These are phyloP conservation scores for Hordeum vulgare DNA, from an alignment of 176 grass and related monocot genomes.

Conservation along the genomic window MorexV3_pseudomolecules_assembly NC_058524.1:486706116-486706615, in stretches of 20 bases:
- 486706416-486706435: background rate
- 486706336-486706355: background rate
- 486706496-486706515: background rate
- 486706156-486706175: background rate
- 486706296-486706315: background rate
- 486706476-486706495: background rate
- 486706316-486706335: background rate
- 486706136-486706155: background rate
- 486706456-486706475: background rate
- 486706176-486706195: slow-evolving; percentile 4
- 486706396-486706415: background rate
- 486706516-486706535: background rate
- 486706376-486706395: background rate
- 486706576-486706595: background rate
- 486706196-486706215: background rate
- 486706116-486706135: background rate
- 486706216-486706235: background rate
- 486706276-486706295: background rate
- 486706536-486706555: background rate
- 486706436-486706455: background rate
- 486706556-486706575: background rate
- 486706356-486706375: background rate
- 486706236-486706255: background rate
- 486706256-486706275: slow-evolving; percentile 26
- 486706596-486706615: background rate